These are phyloP conservation scores for Penicillium fuscoglaucum DNA, from an alignment of 2,329 filamentous ascomycete genomes.

Conservation along the genomic window DNA sequence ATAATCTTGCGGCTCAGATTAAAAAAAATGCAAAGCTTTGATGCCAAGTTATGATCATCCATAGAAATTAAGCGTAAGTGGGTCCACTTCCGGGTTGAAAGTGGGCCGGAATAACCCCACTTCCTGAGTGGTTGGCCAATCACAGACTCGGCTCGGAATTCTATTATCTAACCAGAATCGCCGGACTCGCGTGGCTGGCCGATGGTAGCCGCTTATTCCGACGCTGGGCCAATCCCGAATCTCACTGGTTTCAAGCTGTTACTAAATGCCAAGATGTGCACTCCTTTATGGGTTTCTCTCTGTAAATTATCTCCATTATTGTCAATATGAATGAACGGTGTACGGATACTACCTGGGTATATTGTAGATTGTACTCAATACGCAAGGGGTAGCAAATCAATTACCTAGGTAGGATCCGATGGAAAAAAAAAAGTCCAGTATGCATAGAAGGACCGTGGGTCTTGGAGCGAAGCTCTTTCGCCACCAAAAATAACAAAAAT, in stretches of 20 bases:
- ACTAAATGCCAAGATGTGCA: constrained; percentile 9
- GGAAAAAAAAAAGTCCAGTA: background rate
- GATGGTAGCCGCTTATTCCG: constrained; percentile 16
- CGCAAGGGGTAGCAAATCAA: background rate
- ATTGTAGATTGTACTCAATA: background rate
- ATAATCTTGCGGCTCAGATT: background rate
- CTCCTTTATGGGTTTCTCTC: background rate
- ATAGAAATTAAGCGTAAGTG: constrained; percentile 20
- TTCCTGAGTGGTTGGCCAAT: constrained; percentile 1
- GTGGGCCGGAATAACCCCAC: background rate
- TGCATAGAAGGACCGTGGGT: background rate
- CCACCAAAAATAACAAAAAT: background rate
- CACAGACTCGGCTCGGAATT: constrained; percentile 4
- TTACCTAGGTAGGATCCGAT: background rate
- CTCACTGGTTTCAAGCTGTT: constrained; percentile 7
- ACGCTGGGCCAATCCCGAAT: background rate
- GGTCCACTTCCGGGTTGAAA: constrained; percentile 10
- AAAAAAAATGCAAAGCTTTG: constrained; percentile 3
- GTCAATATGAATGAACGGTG: background rate
- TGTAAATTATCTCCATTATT: background rate
- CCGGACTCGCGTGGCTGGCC: constrained; percentile 12
- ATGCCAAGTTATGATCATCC: constrained; percentile 11
- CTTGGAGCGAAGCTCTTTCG: constrained; percentile 12
- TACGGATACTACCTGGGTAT: background rate
- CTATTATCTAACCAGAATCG: constrained; percentile 24